Percentiles rank a stretch among this genome's conserved stretches.
These are phyloP conservation scores for Chimonanthus praecox DNA, from an alignment of 164 flowering plant genomes.

Conservation along the genomic window DNA sequence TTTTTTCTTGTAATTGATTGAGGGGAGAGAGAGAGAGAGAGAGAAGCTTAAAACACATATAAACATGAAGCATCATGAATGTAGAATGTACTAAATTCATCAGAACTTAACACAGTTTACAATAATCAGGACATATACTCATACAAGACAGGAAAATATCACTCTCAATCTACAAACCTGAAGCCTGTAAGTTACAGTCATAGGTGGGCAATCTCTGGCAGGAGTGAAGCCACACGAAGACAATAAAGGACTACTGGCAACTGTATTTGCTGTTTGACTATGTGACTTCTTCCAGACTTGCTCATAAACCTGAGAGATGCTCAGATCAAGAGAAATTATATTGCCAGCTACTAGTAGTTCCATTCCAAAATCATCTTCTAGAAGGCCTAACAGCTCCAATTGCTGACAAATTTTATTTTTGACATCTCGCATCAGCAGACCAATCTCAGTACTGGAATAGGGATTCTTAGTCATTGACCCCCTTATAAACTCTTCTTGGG, in stretches of 20 bases:
- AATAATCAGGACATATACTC: background rate
- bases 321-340: conserved; percentile 95
- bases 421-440: conserved; percentile 98
- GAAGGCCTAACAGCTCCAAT: conserved; percentile 80
- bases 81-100: background rate
- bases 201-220: conserved; percentile 74
- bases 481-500: conserved; percentile 98
- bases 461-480: conserved; percentile 99
- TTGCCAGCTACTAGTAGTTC: conserved; percentile 96
- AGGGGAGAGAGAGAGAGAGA: too few relatives aligned
- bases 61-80: too few relatives aligned
- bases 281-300: conserved; percentile 95
- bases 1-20: too few relatives aligned
- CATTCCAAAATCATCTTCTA: conserved; percentile 99
- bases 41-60: too few relatives aligned
- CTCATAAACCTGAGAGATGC: conserved; percentile 93
- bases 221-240: conserved; percentile 49
- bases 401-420: conserved; percentile 97
- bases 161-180: conserved; percentile 50
- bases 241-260: conserved; percentile 39
- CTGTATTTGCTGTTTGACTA: conserved; percentile 48
- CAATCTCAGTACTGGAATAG: conserved; percentile 94
- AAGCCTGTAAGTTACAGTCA: conserved; percentile 95
- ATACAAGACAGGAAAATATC: background rate
- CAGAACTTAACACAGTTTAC: background rate